These are phyloP conservation scores for Cyberlindnera maritima DNA, from an alignment of 805 yeast species.

Conservation along the genomic window DNA sequence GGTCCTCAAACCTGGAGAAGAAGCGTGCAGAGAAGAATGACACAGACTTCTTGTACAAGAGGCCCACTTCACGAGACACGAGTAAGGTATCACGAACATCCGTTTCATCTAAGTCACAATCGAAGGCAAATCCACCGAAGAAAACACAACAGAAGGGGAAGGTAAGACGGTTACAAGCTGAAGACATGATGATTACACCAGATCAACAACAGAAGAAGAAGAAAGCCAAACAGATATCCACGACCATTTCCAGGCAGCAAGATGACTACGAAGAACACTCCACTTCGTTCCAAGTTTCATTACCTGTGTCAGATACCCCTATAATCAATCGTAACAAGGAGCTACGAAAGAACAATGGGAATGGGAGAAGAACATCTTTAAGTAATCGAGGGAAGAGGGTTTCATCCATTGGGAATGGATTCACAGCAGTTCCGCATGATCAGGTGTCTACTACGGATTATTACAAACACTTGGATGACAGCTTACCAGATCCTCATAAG, in stretches of 20 bases:
- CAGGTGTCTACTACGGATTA: slow-evolving; percentile 54
- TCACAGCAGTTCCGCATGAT: slow-evolving; percentile 62
- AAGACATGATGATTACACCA: slow-evolving; percentile 25
- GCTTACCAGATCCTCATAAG: slow-evolving; percentile 67
- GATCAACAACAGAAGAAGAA: slow-evolving; percentile 16
- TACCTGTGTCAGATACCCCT: slow-evolving; percentile 38
- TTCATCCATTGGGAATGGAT: slow-evolving; percentile 74
- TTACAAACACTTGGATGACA: slow-evolving; percentile 58
- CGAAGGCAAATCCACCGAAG: slow-evolving; percentile 1
- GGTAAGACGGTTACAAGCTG: slow-evolving; percentile 14
- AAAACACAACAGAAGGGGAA: slow-evolving; percentile 12
- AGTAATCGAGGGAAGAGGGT: slow-evolving; percentile 66
- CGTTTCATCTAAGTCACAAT: background rate
- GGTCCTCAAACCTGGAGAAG: slow-evolving; percentile 13
- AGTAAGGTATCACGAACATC: background rate
- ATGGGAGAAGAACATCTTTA: slow-evolving; percentile 48
- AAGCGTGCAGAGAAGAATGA: slow-evolving; percentile 17
- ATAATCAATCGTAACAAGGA: slow-evolving; percentile 36
- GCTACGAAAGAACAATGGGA: slow-evolving; percentile 20
- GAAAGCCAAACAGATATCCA: slow-evolving; percentile 1
- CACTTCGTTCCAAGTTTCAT: slow-evolving; percentile 26
- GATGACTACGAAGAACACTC: slow-evolving; percentile 24
- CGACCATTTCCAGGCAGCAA: slow-evolving; percentile 1
- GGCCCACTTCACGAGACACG: slow-evolving; percentile 11
- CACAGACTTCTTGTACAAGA: slow-evolving; percentile 25